phyloP scores from a whole-genome alignment of 495 filamentous ascomycete genomes.

The Penicillium fimorum region DNA sequence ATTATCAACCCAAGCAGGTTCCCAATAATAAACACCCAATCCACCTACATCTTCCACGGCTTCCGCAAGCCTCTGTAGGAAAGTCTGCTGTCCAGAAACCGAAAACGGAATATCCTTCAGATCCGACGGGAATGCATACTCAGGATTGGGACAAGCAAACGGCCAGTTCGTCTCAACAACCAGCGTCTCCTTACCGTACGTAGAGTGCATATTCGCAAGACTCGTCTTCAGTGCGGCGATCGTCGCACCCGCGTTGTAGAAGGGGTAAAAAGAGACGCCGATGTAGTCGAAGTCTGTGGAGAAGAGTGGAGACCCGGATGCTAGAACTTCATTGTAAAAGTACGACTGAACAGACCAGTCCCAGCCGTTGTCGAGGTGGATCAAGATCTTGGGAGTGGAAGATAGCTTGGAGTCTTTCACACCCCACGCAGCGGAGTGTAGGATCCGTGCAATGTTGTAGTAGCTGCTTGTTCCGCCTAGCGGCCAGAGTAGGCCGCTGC shows the following conservation, averaged over 20 bases:
- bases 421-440: constrained; percentile 61
- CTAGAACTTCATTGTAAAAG: constrained; percentile 59
- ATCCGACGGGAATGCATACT: constrained; percentile 57
- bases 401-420: constrained; percentile 59
- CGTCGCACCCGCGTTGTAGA: constrained; percentile 56
- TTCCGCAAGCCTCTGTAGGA: constrained; percentile 53
- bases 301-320: constrained; percentile 45
- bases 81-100: constrained; percentile 57
- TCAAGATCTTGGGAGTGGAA: constrained; percentile 60
- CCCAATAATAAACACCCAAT: constrained; percentile 67
- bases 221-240: constrained; percentile 54
- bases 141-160: constrained; percentile 53
- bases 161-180: constrained; percentile 72
- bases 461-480: constrained; percentile 53
- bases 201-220: constrained; percentile 56
- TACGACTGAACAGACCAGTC: constrained; percentile 61
- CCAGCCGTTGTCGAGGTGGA: constrained; percentile 72
- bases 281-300: constrained; percentile 64
- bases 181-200: constrained; percentile 58
- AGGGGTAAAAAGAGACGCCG: constrained; percentile 71
- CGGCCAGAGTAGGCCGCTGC: constrained; percentile 62
- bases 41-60: constrained; percentile 51
- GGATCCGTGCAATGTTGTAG: constrained; percentile 56
- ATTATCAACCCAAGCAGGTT: constrained; percentile 68
- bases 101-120: constrained; percentile 57